These are phyloP conservation scores for Fistulinella prunicolor DNA, from an alignment of 768 basidiomycete species.

Conservation along the genomic window DNA sequence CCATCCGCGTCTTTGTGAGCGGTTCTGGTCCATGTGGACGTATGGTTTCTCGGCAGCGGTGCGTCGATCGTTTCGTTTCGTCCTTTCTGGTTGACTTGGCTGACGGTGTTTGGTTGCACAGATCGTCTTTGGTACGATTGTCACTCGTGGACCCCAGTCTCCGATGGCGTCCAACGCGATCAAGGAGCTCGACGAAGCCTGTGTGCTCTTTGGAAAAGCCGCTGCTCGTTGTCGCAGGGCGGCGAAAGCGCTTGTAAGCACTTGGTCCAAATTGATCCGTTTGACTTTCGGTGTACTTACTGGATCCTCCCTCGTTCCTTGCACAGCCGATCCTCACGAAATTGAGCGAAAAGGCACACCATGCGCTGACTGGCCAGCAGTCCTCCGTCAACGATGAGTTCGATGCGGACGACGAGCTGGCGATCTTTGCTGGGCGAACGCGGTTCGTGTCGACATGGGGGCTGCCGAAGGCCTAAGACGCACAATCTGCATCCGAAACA, in stretches of 20 bases:
- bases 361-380: slow-evolving; percentile 46
- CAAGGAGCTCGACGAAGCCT: slow-evolving; percentile 65
- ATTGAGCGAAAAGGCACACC: slow-evolving; percentile 65
- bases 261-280: too few species aligned
- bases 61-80: slow-evolving; percentile 10
- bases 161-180: slow-evolving; percentile 67
- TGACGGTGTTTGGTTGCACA: slow-evolving; percentile 24
- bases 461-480: slow-evolving; percentile 18
- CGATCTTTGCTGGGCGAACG: slow-evolving; percentile 67
- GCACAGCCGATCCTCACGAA: slow-evolving; percentile 55
- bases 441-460: slow-evolving; percentile 54
- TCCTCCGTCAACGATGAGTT: slow-evolving; percentile 52
- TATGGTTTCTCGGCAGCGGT: slow-evolving; percentile 56
- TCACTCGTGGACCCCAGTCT: slow-evolving; percentile 67
- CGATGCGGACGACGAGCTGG: slow-evolving; percentile 57
- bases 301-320: too few species aligned
- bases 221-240: slow-evolving; percentile 58
- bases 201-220: slow-evolving; percentile 61
- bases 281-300: too few species aligned
- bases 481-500: too few species aligned
- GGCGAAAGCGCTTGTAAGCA: slow-evolving; percentile 60
- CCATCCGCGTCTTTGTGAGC: slow-evolving; percentile 46
- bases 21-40: slow-evolving; percentile 66
- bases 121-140: slow-evolving; percentile 80
- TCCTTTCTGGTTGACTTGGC: not conserved